These are phyloP conservation scores for Fulvia fulva DNA, from an alignment of 2,329 filamentous ascomycete genomes.

Conservation along the genomic window DNA sequence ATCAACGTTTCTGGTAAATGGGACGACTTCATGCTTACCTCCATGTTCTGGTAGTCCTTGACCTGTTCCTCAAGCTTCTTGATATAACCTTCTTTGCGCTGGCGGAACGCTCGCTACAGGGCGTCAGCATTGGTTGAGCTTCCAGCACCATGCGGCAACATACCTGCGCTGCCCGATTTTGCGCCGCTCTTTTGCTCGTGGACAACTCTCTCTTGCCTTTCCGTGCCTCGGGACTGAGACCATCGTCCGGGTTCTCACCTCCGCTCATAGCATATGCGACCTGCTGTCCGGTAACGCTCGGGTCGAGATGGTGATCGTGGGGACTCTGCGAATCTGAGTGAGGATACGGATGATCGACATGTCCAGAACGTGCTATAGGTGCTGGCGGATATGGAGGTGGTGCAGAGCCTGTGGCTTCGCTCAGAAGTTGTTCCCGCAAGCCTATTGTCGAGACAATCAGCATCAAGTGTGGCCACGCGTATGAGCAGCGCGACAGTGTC, in stretches of 20 bases:
- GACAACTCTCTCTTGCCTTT: conserved; percentile 89
- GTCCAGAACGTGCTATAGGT: conserved; percentile 23
- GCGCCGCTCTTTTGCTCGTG: conserved; percentile 91
- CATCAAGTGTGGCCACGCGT: background rate
- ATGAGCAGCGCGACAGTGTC: background rate
- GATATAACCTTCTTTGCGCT: conserved; percentile 97
- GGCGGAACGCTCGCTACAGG: conserved; percentile 82
- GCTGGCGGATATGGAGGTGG: conserved; percentile 40
- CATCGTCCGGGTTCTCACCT: conserved; percentile 43
- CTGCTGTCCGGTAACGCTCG: conserved; percentile 52
- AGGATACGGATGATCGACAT: conserved; percentile 37
- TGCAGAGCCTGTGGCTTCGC: conserved; percentile 33
- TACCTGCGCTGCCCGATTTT: conserved; percentile 96
- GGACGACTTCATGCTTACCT: conserved; percentile 32
- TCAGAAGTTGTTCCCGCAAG: conserved; percentile 60
- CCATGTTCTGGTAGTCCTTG: conserved; percentile 71
- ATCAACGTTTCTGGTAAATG: too few relatives aligned
- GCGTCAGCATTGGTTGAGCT: background rate
- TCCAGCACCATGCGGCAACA: conserved; percentile 30
- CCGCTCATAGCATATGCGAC: conserved; percentile 46
- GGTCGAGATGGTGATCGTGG: conserved; percentile 53
- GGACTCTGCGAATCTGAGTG: conserved; percentile 39
- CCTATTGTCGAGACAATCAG: conserved; percentile 38
- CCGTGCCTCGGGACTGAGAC: conserved; percentile 48
- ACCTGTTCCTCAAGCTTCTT: conserved; percentile 96